A percentile compares a stretch with the other conserved stretches of the same genome.
These are phyloP conservation scores for Ophiostoma sp. DNA, from an alignment of 2,329 filamentous ascomycete species.

Conservation along the genomic window DNA sequence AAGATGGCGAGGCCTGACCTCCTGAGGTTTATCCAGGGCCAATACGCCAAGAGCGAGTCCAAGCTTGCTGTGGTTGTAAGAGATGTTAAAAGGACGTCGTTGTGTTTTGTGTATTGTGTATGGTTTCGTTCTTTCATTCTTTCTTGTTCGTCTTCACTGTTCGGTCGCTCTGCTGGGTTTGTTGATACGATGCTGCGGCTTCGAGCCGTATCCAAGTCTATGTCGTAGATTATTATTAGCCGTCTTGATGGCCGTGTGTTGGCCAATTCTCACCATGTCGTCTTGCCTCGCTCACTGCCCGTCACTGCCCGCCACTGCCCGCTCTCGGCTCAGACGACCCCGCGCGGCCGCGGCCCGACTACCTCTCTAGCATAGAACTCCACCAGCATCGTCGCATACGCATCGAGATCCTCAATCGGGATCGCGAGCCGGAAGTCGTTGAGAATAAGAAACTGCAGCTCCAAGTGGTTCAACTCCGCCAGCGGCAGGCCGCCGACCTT, in stretches of 20 bases:
- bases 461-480: conserved; percentile 88
- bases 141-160: too few relatives aligned
- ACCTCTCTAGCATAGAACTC: conserved; percentile 96
- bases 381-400: conserved; percentile 96
- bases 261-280: not conserved
- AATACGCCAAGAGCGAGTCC: not conserved
- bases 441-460: conserved; percentile 88
- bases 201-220: too few relatives aligned
- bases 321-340: not conserved
- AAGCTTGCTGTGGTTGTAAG: too few relatives aligned
- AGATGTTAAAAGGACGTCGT: not conserved
- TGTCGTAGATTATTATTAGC: too few relatives aligned
- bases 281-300: not conserved
- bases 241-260: too few relatives aligned
- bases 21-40: not conserved
- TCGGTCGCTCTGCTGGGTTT: too few relatives aligned
- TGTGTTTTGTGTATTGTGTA: not conserved
- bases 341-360: conserved; percentile 42
- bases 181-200: too few relatives aligned
- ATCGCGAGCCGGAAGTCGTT: conserved; percentile 95
- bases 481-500: conserved; percentile 95
- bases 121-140: too few relatives aligned
- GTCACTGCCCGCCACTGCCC: too few relatives aligned
- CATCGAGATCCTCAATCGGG: conserved; percentile 89
- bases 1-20: too few relatives aligned